Percentiles rank a stretch among this genome's conserved stretches.
phyloP scores from a whole-genome alignment of 371 early-diverging fungal genomes.

The Zopfochytrium polystomum region DNA sequence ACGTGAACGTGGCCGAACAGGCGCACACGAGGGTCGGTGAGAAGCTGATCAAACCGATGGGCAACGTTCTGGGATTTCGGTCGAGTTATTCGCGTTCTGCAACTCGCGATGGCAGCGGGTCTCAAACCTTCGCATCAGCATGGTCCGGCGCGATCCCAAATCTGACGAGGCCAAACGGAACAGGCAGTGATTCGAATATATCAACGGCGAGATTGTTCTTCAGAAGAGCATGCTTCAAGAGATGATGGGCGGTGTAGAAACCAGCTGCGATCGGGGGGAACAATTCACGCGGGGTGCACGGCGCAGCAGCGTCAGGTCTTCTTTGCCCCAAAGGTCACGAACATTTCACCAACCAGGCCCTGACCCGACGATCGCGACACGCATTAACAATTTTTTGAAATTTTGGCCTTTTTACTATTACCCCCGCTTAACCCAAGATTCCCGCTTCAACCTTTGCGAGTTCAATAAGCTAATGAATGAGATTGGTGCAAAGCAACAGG shows the following conservation, averaged over 20 bases:
- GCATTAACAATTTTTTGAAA: no score
- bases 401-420: no score
- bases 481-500: no score
- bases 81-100: not conserved
- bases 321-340: no score
- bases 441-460: conserved; percentile 21
- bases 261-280: conserved; percentile 71
- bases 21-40: conserved; percentile 69
- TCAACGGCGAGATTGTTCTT: conserved; percentile 61
- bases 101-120: not conserved
- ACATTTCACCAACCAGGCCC: no score
- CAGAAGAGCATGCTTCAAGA: conserved; percentile 47
- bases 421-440: conserved; percentile 18
- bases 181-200: conserved; percentile 80
- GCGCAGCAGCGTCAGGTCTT: no score
- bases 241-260: conserved; percentile 85
- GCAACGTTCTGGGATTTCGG: conserved; percentile 57
- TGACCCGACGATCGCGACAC: no score
- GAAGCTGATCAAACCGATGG: conserved; percentile 79
- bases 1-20: no score
- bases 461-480: conserved; percentile 24
- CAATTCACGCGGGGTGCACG: no score
- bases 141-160: conserved; percentile 99
- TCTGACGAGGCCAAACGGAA: conserved; percentile 90
- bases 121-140: conserved; percentile 86